Evolutionary conservation across 192 early-diverging fungal species (phyloP).

Genomic region (Coemansia erecta): DNA sequence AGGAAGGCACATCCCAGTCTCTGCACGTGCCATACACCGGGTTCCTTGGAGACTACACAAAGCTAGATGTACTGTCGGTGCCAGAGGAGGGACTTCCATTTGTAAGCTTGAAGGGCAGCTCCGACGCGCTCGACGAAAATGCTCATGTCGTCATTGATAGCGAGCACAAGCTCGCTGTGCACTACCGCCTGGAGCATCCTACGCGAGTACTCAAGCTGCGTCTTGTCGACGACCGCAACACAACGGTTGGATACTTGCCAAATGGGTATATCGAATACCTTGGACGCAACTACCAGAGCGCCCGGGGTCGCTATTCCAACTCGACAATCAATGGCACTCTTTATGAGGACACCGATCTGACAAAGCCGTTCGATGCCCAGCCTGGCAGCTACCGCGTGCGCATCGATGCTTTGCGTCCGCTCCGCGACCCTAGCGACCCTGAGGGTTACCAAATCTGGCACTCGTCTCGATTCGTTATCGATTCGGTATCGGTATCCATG

Average conservation of each 20-base stretch:
- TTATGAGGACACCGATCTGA: constrained; percentile 41
- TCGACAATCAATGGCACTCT: constrained; percentile 51
- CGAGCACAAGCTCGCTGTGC: constrained; percentile 34
- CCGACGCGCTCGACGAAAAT: constrained; percentile 30
- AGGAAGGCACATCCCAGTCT: constrained; percentile 31
- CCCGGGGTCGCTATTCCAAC: constrained; percentile 42
- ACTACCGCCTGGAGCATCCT: constrained; percentile 50
- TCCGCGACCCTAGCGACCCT: constrained; percentile 35
- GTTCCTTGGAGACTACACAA: constrained; percentile 46
- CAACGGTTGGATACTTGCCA: constrained; percentile 42
- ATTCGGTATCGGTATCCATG: constrained; percentile 35
- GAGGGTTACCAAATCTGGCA: constrained; percentile 50
- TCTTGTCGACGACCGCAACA: constrained; percentile 42
- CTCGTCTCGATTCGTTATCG: constrained; percentile 45
- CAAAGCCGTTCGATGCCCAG: constrained; percentile 16
- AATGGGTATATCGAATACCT: constrained; percentile 48
- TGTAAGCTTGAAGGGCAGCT: constrained; percentile 34
- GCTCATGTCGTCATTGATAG: constrained; percentile 30
- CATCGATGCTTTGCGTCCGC: constrained; percentile 48
- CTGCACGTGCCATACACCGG: constrained; percentile 51
- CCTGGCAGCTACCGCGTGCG: constrained; percentile 46
- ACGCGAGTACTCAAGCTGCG: constrained; percentile 46
- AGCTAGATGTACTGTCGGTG: constrained; percentile 36
- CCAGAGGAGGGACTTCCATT: constrained; percentile 45
- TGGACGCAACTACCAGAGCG: constrained; percentile 50